Evolutionary conservation across 2,329 filamentous ascomycete genomes (phyloP).

Genomic region (Penicillium rolfsii): DNA sequence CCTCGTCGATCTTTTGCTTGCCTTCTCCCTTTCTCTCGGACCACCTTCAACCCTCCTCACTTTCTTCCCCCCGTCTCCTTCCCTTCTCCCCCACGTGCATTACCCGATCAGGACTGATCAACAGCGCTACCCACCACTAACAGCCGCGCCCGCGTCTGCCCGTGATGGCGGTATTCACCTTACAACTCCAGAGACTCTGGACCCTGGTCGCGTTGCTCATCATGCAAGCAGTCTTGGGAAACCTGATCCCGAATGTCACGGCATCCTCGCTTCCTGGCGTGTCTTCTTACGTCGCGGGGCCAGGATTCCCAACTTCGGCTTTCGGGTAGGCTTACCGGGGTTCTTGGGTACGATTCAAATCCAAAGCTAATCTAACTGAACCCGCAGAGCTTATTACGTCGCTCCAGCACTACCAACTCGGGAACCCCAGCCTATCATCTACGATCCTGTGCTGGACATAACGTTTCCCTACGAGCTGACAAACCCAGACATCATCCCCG

Average conservation of each 20-base stretch:
- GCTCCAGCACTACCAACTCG: constrained; percentile 49
- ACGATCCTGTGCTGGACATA: constrained; percentile 58
- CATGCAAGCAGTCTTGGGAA: constrained; percentile 18
- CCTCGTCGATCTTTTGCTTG: background rate
- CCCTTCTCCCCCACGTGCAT: background rate
- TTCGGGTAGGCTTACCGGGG: constrained; percentile 44
- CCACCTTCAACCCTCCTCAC: background rate
- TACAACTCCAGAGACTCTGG: background rate
- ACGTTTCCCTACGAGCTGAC: constrained; percentile 61
- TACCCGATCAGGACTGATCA: constrained; percentile 1
- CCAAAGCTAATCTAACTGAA: constrained; percentile 16
- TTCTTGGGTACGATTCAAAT: background rate
- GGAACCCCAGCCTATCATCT: constrained; percentile 58
- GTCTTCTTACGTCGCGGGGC: constrained; percentile 37
- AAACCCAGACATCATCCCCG: constrained; percentile 56
- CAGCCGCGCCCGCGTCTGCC: background rate
- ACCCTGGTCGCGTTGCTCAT: constrained; percentile 1
- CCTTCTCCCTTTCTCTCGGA: background rate
- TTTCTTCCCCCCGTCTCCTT: background rate
- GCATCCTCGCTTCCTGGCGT: constrained; percentile 28
- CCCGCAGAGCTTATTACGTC: constrained; percentile 49
- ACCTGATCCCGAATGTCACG: constrained; percentile 6
- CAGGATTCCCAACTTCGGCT: constrained; percentile 55
- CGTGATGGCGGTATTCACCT: background rate
- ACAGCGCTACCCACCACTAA: background rate